phyloP scores from a whole-genome alignment of 225 moss, liverwort and hornwort species.

The Bryoerythrophyllum caledonicum region DNA sequence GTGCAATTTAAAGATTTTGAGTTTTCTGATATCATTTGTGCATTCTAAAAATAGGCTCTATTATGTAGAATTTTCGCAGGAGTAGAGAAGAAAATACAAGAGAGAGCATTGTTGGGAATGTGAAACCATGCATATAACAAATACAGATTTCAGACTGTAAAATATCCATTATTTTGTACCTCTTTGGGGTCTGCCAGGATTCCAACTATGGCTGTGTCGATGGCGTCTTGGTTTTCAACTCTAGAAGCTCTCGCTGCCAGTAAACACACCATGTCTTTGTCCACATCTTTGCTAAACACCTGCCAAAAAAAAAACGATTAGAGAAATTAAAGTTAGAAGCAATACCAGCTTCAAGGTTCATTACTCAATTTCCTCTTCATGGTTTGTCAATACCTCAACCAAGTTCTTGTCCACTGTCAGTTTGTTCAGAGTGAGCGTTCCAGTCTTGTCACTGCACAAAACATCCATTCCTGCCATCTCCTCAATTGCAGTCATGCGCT shows the following conservation, averaged over 20 bases:
- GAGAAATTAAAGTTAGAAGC: background rate
- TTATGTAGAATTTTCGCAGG: no score
- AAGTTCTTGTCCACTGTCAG: slow-evolving; percentile 57
- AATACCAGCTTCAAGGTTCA: background rate
- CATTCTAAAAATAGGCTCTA: no score
- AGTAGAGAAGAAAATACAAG: no score
- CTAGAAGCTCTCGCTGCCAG: slow-evolving; percentile 65
- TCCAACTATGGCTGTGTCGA: slow-evolving; percentile 63
- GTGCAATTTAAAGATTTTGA: no score
- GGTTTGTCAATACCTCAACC: slow-evolving; percentile 45
- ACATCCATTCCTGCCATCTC: slow-evolving; percentile 89
- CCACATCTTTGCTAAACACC: slow-evolving; percentile 46
- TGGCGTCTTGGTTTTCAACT: slow-evolving; percentile 64
- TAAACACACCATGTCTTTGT: slow-evolving; percentile 55
- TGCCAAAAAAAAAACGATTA: background rate
- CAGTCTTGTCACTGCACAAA: slow-evolving; percentile 73
- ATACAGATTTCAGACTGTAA: background rate
- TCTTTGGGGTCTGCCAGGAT: slow-evolving; percentile 64
- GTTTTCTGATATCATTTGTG: no score
- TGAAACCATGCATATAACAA: no score
- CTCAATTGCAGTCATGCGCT: slow-evolving; percentile 88
- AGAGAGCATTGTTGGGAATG: no score
- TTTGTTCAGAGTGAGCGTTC: slow-evolving; percentile 66
- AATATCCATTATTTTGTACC: slow-evolving; percentile 22
- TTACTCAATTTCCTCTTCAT: background rate